phyloP scores from a whole-genome alignment of 345 rosid species.

The Trapa incisa region DNA sequence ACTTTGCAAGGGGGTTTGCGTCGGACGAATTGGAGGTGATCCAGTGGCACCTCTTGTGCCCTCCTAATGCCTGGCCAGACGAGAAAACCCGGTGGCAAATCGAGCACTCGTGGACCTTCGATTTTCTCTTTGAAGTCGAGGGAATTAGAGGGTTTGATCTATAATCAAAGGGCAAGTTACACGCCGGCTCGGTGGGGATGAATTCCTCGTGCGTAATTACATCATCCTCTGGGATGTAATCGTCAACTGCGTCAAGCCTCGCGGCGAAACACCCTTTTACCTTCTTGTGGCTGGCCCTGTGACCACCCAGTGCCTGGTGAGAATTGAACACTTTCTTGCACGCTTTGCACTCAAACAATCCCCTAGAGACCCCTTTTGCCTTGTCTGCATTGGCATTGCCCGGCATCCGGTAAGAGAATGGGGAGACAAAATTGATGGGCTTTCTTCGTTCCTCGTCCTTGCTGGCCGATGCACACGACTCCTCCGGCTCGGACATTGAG shows the following conservation, averaged over 20 bases:
- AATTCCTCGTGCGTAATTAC: constrained; percentile 41
- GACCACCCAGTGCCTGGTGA: constrained; percentile 98
- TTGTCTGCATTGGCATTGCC: constrained; percentile 16
- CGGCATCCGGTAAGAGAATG: constrained; percentile 15
- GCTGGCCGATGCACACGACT: constrained; percentile 59
- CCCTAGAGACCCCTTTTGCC: constrained; percentile 30
- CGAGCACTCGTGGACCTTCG: constrained; percentile 86
- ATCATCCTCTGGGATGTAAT: constrained; percentile 28
- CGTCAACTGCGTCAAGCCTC: constrained; percentile 29
- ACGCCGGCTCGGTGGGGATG: constrained; percentile 22
- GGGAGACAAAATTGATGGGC: constrained; percentile 25
- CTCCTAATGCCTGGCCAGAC: constrained; percentile 93
- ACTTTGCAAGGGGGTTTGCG: constrained; percentile 35
- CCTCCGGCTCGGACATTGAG: constrained; percentile 36
- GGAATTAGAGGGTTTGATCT: constrained; percentile 21
- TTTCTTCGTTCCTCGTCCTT: constrained; percentile 46
- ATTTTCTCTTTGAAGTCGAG: constrained; percentile 40
- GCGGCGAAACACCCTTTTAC: constrained; percentile 98
- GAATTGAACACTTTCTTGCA: constrained; percentile 97
- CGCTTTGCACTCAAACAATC: constrained; percentile 82
- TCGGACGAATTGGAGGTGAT: constrained; percentile 61
- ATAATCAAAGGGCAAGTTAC: constrained; percentile 23
- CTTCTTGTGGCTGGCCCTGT: constrained; percentile 98
- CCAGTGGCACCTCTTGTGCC: constrained; percentile 99
- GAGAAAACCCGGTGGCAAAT: constrained; percentile 86